These are phyloP conservation scores for Akanthomyces dipterigenus DNA, from an alignment of 2,329 filamentous ascomycete genomes.

Conservation along the genomic window DNA sequence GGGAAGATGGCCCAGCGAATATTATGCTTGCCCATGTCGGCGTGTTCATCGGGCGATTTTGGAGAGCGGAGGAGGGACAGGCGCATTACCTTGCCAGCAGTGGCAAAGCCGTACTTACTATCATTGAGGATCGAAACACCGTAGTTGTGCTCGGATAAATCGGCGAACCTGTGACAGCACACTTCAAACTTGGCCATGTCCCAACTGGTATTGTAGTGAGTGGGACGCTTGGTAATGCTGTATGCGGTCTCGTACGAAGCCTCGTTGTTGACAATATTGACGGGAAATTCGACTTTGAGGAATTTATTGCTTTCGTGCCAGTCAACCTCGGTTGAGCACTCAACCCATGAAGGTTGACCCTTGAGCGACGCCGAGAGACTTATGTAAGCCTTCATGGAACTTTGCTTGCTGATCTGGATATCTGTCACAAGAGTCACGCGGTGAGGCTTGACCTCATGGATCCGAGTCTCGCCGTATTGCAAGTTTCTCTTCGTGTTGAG, in stretches of 20 bases:
- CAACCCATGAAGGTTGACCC: slow-evolving; percentile 56
- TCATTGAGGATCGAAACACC: slow-evolving; percentile 93
- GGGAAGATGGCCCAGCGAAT: slow-evolving; percentile 91
- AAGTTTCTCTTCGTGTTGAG: slow-evolving; percentile 79
- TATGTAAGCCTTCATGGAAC: slow-evolving; percentile 80
- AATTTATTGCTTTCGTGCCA: slow-evolving; percentile 98
- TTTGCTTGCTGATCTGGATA: slow-evolving; percentile 80
- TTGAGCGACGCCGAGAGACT: slow-evolving; percentile 65
- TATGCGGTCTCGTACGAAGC: slow-evolving; percentile 95
- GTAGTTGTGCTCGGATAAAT: slow-evolving; percentile 80
- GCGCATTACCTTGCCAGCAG: slow-evolving; percentile 81
- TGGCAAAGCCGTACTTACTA: slow-evolving; percentile 93
- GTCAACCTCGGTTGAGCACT: slow-evolving; percentile 80
- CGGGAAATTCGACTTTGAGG: slow-evolving; percentile 96
- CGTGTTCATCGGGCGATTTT: slow-evolving; percentile 87
- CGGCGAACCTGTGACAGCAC: slow-evolving; percentile 90
- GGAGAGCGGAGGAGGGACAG: slow-evolving; percentile 78
- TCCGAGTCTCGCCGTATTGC: slow-evolving; percentile 57
- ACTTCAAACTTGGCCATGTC: slow-evolving; percentile 98
- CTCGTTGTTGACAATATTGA: slow-evolving; percentile 83
- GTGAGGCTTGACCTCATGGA: slow-evolving; percentile 66
- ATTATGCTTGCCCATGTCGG: slow-evolving; percentile 84
- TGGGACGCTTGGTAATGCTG: slow-evolving; percentile 80
- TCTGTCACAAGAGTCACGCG: slow-evolving; percentile 76
- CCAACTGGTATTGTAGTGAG: slow-evolving; percentile 96